Base-by-base conservation (phyloP, 495 filamentous ascomycete species). In the Letharia columbiana region DNA sequence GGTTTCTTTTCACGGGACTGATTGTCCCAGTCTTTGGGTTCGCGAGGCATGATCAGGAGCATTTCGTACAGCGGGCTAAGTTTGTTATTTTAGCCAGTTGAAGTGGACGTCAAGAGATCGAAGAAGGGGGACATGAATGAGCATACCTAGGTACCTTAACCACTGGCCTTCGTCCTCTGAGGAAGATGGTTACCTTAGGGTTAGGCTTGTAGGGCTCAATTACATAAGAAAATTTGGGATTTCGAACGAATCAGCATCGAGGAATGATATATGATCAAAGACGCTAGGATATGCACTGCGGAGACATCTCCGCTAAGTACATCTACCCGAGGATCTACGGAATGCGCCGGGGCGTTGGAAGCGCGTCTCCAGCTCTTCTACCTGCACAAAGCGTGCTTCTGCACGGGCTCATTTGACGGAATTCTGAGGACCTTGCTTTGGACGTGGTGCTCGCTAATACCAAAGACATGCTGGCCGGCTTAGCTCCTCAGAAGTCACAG, bases 1-100 rank as follows among this genome's bases (percentile, higher is more conserved):
- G 78, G 66, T 12, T 68, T 64, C 63, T 80, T 80, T 64, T 67
- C 62, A 0, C 68, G 68, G 45, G 66, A 56, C 28, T n/a, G 15
- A 17, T 0, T 1, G 1, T 9, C 54, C 31, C 33, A 37, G 3
- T 37, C 33, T 35, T 57, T 11, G 18, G 52, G 31, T 31, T 56
- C 31, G 31, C 0, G 0, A 15, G 28, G 28, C 52, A 56, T 56
- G 31, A 18, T 35, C 0, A 13, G 5, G 1, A 7, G 2, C 7
- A 0, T 35, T 3, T 35, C 18, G 7, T 56, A 7, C 37, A 7
- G 5, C 31, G 12, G 15, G 18, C 31, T 20, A 3, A 49, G 1
- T 7, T 49, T 3, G 45, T 49, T 3, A 3, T n/a, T 49, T 49
- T 3, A 15, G 12, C 41, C 8, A 15, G 44, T 18, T 12, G 17